Base-by-base conservation (phyloP, 2,329 filamentous ascomycete genomes). In the Cytospora mali region DNA sequence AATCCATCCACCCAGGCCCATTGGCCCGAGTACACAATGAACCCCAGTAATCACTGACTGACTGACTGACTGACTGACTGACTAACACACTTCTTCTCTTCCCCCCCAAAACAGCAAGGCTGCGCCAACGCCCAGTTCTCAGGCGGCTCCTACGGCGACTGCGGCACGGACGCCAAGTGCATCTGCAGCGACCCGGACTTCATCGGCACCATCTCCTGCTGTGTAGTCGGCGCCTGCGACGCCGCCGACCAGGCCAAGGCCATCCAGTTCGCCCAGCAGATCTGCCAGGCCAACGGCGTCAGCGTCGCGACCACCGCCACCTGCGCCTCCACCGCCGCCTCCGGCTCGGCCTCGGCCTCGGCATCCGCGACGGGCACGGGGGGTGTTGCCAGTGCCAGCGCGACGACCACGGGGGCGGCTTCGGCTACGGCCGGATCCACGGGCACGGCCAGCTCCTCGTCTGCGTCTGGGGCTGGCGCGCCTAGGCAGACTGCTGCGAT, bases 121-220 rank as follows among this genome's bases (percentile, higher is more conserved):
- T 76, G 75, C 66, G 74, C 73, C 27, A 55, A 58, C 52, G 61
- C 66, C 60, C 53, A 66, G 33, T 74, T 69, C 68, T 70, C 75
- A 1, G 50, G 42, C 35, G 66, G 66, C 62, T 73, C 73, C 66
- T 73, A 75, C 53, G 73, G 69, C 67, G 68, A 71, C 71, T 76
- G 75, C 67, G 71, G 73, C 58, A 68, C 57, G 39, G 73, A 78
- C 61, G 62, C 67, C 50, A 68, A 68, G 61, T 80, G 79, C 71
- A 79, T 80, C 70, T 80, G 79, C 76, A 66, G 64, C 21, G 73
- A 79, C 67, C 68, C 70, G 62, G 61, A 70, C 64, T 80, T 80
- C 71, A 68, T 79, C 67, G 70, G 71, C 62, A 74, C 72, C 71
- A 76, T 80, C 62, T 68, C 73, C 48, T 76, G 75, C 74, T 76